Percentiles rank a stretch among this genome's conserved stretches.
Evolutionary conservation across 352 stramenopile species (phyloP).

Genomic region (Pythium sukuiense): DNA sequence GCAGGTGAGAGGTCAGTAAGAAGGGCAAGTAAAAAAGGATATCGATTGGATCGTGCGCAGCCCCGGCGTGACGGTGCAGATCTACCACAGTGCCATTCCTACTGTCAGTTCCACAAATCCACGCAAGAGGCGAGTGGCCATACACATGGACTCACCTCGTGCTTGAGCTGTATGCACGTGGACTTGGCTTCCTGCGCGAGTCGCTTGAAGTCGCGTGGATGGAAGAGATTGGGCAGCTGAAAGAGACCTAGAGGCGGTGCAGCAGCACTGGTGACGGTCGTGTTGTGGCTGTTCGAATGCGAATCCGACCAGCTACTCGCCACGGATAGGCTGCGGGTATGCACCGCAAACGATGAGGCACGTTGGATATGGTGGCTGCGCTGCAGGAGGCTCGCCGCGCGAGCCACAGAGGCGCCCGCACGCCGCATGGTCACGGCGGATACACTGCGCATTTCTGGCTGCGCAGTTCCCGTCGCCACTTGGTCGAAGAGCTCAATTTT

Average conservation of each 20-base stretch:
- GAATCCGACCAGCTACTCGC: background rate
- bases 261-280: background rate
- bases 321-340: slow-evolving; percentile 8
- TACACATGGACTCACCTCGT: slow-evolving; percentile 37
- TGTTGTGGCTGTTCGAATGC: slow-evolving; percentile 1
- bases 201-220: slow-evolving; percentile 55
- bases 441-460: slow-evolving; percentile 13
- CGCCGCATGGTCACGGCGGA: background rate
- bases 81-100: slow-evolving; percentile 26
- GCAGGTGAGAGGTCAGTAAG: background rate
- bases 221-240: slow-evolving; percentile 60
- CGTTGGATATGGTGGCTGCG: background rate
- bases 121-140: too few relatives aligned
- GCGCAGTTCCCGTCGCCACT: background rate
- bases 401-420: background rate
- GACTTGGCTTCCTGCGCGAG: slow-evolving; percentile 60
- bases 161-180: slow-evolving; percentile 55
- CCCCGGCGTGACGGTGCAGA: slow-evolving; percentile 51
- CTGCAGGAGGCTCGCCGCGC: background rate
- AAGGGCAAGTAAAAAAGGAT: slow-evolving; percentile 27
- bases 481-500: background rate
- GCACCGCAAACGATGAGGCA: background rate
- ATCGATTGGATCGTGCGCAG: slow-evolving; percentile 66
- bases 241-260: slow-evolving; percentile 51
- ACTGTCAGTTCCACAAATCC: too few relatives aligned